Evolutionary conservation across 768 basidiomycete genomes (phyloP).

Genomic region (Termitomyces sp.): DNA sequence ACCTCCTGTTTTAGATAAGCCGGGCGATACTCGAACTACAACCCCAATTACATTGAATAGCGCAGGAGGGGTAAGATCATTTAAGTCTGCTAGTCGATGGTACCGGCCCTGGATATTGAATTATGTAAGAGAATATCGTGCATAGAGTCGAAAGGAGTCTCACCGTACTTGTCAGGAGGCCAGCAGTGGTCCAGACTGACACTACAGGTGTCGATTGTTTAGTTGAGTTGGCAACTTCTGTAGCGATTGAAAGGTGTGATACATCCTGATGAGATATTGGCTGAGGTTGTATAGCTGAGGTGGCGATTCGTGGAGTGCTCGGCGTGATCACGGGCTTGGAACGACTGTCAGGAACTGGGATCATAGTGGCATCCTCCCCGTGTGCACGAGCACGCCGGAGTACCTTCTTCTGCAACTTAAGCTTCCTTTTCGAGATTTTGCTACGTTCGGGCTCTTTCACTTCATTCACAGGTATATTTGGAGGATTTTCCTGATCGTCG

Average conservation of each 20-base stretch:
- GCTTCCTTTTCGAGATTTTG: slow-evolving; percentile 4
- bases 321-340: neutral
- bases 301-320: too few species aligned
- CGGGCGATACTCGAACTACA: slow-evolving; percentile 15
- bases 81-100: slow-evolving; percentile 7
- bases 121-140: neutral
- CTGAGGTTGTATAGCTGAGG: neutral
- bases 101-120: slow-evolving; percentile 13
- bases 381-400: neutral
- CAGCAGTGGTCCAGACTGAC: neutral
- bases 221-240: neutral
- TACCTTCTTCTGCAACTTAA: neutral
- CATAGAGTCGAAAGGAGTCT: neutral
- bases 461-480: neutral
- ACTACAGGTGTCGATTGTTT: neutral
- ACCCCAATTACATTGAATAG: slow-evolving; percentile 19
- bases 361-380: neutral
- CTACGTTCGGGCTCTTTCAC: neutral
- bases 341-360: neutral
- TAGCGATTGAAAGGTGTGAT: neutral
- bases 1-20: slow-evolving; percentile 19
- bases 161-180: neutral
- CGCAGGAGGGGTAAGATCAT: neutral
- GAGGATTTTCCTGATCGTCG: neutral
- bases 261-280: neutral